Evolutionary conservation across 257 asterid genomes (phyloP), one percentile per base, ranked within the genome.

Genomic region (Fraxinus americana): DNA sequence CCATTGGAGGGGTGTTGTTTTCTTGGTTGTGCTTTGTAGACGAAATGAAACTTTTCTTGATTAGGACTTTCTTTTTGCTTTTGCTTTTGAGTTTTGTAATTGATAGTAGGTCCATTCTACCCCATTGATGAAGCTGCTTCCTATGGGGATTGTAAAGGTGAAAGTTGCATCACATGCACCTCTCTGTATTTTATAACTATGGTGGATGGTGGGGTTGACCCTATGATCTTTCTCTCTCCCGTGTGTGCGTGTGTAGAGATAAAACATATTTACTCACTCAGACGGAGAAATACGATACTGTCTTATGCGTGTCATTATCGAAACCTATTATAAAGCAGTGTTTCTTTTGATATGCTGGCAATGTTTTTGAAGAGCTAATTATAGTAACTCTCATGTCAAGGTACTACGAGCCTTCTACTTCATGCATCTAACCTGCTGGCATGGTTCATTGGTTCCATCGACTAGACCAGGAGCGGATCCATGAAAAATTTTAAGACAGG

Each of bases 71-170:
- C 25, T 75, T 66, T 74, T 76, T 68, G 72, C 79, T 79, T 88
- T 83, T 69, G 79, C 88, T 79, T 38, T 68, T 45, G 71, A 50
- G 63, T 71, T 74, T 78, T 81, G 68, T 80, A 79, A 78, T 34
- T 80, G 70, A 72, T 63, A 76, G 88, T 86, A 85, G 88, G 91
- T 35, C 82, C 92, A 54, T 81, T 39, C 74, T 25, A 35, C 71
- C 77, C 57, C 73, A 43, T 75, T 82, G 73, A 54, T 75, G 73
- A 77, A 70, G 50, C 80, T 65, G 68, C 73, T 75, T 74, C 71
- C 7, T 4, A 70, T 81, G 67, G 67, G 70, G 80, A 79, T 75
- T 74, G 77, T 73, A 80, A 73, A 71, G 71, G 78, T 52, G 74
- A 79, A 75, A 84, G 83, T 41, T 69, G 41, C 27, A 69, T 81